A percentile compares a stretch with the other conserved stretches of the same genome.
Conservation (phyloP, 2,329 filamentous ascomycete species). For the Sarocladium oryzae region DNA sequence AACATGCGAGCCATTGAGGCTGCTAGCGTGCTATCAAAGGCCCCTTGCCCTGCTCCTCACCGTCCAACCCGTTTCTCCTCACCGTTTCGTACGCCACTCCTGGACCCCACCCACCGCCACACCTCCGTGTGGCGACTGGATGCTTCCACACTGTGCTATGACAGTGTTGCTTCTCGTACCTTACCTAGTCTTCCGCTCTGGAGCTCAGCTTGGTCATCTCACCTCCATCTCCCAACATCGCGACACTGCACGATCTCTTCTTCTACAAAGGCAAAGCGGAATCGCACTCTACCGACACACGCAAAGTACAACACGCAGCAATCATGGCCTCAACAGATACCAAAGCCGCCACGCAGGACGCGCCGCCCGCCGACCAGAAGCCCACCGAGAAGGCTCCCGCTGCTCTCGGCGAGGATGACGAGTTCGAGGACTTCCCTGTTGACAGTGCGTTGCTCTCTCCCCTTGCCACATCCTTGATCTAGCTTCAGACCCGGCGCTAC, state of each 20-base stretch:
- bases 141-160: no score
- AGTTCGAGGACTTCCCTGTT: conserved; percentile 97
- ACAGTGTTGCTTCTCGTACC: no score
- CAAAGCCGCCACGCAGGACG: conserved; percentile 28
- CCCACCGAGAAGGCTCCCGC: conserved; percentile 46
- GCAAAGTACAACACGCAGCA: neutral
- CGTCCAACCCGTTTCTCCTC: neutral
- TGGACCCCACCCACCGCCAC: neutral
- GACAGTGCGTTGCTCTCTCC: conserved; percentile 62
- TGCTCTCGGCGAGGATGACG: conserved; percentile 90
- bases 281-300: no score
- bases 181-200: neutral
- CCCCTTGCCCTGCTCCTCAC: neutral
- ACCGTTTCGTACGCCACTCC: neutral
- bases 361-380: conserved; percentile 27
- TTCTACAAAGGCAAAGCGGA: no score
- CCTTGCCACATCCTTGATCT: no score
- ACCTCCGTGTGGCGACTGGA: neutral
- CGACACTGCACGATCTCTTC: neutral
- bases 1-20: no score
- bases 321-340: conserved; percentile 22
- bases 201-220: conserved; percentile 1
- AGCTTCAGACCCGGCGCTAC: no score
- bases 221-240: neutral
- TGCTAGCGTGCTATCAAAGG: neutral